These are phyloP conservation scores for Lagerstroemia speciosa DNA, from an alignment of 345 rosid species.

Conservation along the genomic window DNA sequence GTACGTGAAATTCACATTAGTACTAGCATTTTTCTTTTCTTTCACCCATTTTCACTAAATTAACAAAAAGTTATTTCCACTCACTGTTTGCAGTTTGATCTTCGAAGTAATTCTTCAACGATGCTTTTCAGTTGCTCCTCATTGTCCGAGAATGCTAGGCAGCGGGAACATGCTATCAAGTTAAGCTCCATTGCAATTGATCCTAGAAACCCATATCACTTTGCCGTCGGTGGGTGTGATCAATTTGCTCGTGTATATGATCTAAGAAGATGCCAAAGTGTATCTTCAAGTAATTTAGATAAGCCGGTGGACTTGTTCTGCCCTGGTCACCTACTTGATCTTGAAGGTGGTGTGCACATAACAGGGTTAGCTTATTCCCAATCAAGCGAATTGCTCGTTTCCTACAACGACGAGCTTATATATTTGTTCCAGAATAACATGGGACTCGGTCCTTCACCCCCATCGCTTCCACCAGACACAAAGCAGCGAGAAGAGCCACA, in stretches of 20 bases:
- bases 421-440: slow-evolving; percentile 61
- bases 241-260: slow-evolving; percentile 81
- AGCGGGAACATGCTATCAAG: slow-evolving; percentile 24
- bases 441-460: slow-evolving; percentile 64
- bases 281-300: slow-evolving; percentile 41
- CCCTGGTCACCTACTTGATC: slow-evolving; percentile 64
- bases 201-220: slow-evolving; percentile 63
- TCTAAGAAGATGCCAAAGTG: slow-evolving; percentile 56
- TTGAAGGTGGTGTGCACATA: slow-evolving; percentile 55
- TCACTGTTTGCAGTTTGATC: slow-evolving; percentile 59
- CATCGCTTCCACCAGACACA: slow-evolving; percentile 23
- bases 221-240: slow-evolving; percentile 69
- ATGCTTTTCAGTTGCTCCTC: slow-evolving; percentile 56
- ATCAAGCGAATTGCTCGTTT: slow-evolving; percentile 80
- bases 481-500: slow-evolving; percentile 36
- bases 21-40: background rate
- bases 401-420: slow-evolving; percentile 66
- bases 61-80: slow-evolving; percentile 13
- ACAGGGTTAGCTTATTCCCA: slow-evolving; percentile 87
- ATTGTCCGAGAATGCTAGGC: slow-evolving; percentile 22
- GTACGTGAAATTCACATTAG: slow-evolving; percentile 36
- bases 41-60: slow-evolving; percentile 5
- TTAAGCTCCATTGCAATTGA: slow-evolving; percentile 70
- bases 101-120: slow-evolving; percentile 55
- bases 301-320: slow-evolving; percentile 57